These are phyloP conservation scores for Blastocystis sp. DNA, from an alignment of 352 stramenopile genomes.

Conservation along the genomic window DNA sequence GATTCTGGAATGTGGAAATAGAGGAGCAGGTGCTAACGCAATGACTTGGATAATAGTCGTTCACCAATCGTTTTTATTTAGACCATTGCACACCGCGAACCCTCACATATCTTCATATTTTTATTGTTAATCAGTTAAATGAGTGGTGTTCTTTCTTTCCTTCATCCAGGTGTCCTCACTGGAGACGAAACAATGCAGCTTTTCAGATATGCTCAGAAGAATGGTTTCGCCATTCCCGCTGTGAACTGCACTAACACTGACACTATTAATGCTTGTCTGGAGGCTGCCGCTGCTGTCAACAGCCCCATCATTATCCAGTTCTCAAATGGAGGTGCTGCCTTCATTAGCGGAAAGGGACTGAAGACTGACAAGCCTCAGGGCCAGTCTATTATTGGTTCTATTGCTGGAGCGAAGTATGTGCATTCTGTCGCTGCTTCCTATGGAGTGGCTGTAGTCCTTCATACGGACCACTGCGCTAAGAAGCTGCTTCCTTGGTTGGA, in stretches of 20 bases:
- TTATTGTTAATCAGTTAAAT: constrained; percentile 3
- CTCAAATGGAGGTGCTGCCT: constrained; percentile 90
- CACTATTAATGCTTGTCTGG: constrained; percentile 89
- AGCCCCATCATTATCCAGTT: constrained; percentile 94
- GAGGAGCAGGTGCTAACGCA: background rate
- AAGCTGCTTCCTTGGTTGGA: constrained; percentile 95
- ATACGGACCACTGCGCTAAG: constrained; percentile 97
- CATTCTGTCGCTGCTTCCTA: constrained; percentile 90
- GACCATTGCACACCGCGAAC: background rate
- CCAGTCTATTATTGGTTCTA: constrained; percentile 73
- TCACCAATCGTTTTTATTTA: constrained; percentile 11
- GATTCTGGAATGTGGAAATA: background rate
- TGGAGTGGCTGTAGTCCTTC: constrained; percentile 88
- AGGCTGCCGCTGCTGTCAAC: constrained; percentile 88
- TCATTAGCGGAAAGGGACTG: constrained; percentile 90
- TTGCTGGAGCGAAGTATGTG: constrained; percentile 88
- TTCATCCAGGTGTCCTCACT: constrained; percentile 73
- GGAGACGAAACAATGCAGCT: constrained; percentile 78
- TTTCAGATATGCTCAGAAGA: constrained; percentile 83
- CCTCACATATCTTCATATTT: constrained; percentile 36
- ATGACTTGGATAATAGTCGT: background rate
- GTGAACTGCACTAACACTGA: constrained; percentile 88
- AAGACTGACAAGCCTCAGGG: constrained; percentile 84
- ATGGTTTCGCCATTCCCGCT: constrained; percentile 91
- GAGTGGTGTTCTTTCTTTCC: constrained; percentile 57